Evolutionary conservation across 805 yeast genomes (phyloP).

Genomic region (Ogataea populi-albae): DNA sequence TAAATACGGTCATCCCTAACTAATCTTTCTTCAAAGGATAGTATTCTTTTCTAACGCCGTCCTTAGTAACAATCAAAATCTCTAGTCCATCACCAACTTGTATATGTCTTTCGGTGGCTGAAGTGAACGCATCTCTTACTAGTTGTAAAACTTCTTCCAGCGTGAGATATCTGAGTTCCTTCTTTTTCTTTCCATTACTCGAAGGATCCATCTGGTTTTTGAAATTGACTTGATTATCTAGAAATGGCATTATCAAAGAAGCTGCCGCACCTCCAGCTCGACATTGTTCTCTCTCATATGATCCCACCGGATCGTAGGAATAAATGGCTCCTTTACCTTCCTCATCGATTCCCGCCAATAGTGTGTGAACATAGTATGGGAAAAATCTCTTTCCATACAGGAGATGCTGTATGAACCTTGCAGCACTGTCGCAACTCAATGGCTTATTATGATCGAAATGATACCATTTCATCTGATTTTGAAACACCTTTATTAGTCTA

Average conservation of each 20-base stretch:
- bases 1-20: too few relatives aligned
- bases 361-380: slow-evolving; percentile 95
- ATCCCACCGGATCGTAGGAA: slow-evolving; percentile 97
- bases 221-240: slow-evolving; percentile 95
- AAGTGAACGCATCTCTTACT: slow-evolving; percentile 90
- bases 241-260: slow-evolving; percentile 91
- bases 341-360: slow-evolving; percentile 89
- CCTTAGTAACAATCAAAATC: slow-evolving; percentile 86
- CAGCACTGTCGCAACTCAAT: slow-evolving; percentile 69
- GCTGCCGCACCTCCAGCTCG: slow-evolving; percentile 99
- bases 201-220: slow-evolving; percentile 89
- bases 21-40: slow-evolving; percentile 87
- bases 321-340: slow-evolving; percentile 93
- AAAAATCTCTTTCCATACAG: slow-evolving; percentile 91
- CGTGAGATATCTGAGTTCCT: slow-evolving; percentile 57
- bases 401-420: slow-evolving; percentile 85
- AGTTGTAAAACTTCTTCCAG: slow-evolving; percentile 84
- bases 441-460: slow-evolving; percentile 83
- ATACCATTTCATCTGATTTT: slow-evolving; percentile 79
- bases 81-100: slow-evolving; percentile 97
- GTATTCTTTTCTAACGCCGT: slow-evolving; percentile 82
- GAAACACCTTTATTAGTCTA: slow-evolving; percentile 75
- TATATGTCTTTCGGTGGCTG: slow-evolving; percentile 98
- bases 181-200: slow-evolving; percentile 63
- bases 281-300: slow-evolving; percentile 95